Evolutionary conservation across 257 asterid genomes (phyloP).

Genomic region (Forsythia suspensa): DNA sequence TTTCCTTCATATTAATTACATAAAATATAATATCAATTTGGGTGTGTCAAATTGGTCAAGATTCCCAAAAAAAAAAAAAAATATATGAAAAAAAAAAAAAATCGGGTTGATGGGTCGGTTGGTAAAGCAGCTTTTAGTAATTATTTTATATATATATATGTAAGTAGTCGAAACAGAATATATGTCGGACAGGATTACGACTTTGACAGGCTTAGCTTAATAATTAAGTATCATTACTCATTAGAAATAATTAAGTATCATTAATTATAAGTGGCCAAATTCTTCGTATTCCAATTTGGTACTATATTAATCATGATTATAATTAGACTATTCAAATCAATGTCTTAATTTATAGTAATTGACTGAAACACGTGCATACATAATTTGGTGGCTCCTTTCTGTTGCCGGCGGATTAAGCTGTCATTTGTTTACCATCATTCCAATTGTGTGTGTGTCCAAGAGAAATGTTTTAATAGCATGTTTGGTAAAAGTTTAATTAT

Average conservation of each 20-base stretch:
- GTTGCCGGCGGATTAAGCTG: not conserved
- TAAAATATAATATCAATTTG: too few species aligned
- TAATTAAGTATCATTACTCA: not conserved
- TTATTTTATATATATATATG: slow-evolving; percentile 5
- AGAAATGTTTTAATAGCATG: too few species aligned
- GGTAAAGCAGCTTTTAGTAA: slow-evolving; percentile 32
- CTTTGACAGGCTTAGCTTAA: not conserved
- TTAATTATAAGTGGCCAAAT: not conserved
- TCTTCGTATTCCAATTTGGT: not conserved
- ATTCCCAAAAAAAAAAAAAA: too few species aligned
- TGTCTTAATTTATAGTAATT: not conserved
- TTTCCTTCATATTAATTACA: too few species aligned
- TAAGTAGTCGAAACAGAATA: slow-evolving; percentile 43
- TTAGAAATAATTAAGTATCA: not conserved
- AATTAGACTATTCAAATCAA: not conserved
- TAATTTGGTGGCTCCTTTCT: not conserved
- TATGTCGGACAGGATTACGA: slow-evolving; percentile 34
- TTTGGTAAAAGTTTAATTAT: too few species aligned
- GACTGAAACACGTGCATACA: not conserved
- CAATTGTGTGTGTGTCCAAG: not conserved
- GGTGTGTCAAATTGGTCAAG: too few species aligned
- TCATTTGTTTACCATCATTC: not conserved
- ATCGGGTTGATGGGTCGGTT: slow-evolving; percentile 35
- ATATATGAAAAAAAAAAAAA: slow-evolving; percentile 13
- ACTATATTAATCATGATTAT: not conserved